Evolutionary conservation across 768 basidiomycete species (phyloP).

Genomic region (Tylopilus plumbeoviolaceoides): DNA sequence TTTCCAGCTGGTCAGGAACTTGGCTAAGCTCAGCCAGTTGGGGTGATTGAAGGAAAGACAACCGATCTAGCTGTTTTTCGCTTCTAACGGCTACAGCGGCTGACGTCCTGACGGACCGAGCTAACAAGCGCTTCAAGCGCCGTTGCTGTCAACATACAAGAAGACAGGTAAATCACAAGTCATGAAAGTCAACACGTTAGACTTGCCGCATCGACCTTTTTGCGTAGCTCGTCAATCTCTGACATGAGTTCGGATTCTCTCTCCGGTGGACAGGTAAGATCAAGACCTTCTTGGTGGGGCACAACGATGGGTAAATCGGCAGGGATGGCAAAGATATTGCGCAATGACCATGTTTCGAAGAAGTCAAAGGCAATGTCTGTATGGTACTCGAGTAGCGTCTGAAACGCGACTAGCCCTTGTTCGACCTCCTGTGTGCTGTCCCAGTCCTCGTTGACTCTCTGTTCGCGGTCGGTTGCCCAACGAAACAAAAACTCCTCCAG

Average conservation of each 20-base stretch:
- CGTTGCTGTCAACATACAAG: constrained; percentile 47
- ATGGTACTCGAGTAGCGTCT: constrained; percentile 84
- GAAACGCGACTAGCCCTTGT: constrained; percentile 80
- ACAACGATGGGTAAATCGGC: constrained; percentile 65
- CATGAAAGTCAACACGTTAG: neutral
- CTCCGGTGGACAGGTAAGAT: constrained; percentile 58
- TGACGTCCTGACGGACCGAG: constrained; percentile 48
- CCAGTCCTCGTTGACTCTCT: constrained; percentile 43
- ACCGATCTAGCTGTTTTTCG: constrained; percentile 37
- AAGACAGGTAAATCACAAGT: constrained; percentile 8
- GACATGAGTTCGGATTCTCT: constrained; percentile 58
- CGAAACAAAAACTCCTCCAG: constrained; percentile 74
- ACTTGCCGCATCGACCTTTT: constrained; percentile 67
- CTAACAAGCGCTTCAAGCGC: constrained; percentile 54
- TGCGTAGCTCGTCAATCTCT: constrained; percentile 64
- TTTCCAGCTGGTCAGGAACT: constrained; percentile 39
- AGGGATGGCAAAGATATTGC: constrained; percentile 82
- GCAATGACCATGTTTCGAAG: constrained; percentile 84
- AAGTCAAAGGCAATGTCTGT: constrained; percentile 90
- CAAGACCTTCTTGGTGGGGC: constrained; percentile 70
- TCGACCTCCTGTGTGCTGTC: constrained; percentile 68
- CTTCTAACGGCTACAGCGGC: constrained; percentile 45
- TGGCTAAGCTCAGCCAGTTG: constrained; percentile 36
- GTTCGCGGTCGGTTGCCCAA: constrained; percentile 66
- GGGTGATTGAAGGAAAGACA: constrained; percentile 43